phyloP scores from a whole-genome alignment of 1,284 basidiomycete species.

The Bjerkandera adusta region DNA sequence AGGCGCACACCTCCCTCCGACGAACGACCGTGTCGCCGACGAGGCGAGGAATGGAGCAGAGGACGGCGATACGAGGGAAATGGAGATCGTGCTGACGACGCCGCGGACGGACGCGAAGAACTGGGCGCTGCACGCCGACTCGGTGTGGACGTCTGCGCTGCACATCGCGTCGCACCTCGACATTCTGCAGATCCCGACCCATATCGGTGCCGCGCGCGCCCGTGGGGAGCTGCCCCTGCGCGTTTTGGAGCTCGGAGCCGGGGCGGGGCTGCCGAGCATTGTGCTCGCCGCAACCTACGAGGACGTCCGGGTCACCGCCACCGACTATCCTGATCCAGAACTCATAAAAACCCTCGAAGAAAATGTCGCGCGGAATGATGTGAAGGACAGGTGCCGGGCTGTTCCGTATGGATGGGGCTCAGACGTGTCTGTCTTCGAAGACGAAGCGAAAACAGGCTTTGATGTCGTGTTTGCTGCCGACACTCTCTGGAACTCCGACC shows the following conservation, averaged over 20 bases:
- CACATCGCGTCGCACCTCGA: conserved; percentile 63
- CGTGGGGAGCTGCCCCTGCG: conserved; percentile 26
- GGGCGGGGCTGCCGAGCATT: conserved; percentile 70
- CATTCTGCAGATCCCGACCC: conserved; percentile 37
- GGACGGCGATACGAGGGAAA: background rate
- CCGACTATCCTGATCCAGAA: conserved; percentile 69
- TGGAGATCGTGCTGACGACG: conserved; percentile 40
- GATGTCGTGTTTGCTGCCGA: conserved; percentile 71
- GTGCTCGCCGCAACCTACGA: conserved; percentile 49
- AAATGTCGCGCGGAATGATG: conserved; percentile 54
- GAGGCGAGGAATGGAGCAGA: conserved; percentile 12
- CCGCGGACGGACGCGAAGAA: conserved; percentile 67
- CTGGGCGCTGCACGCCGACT: conserved; percentile 72
- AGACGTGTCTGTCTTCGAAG: conserved; percentile 37
- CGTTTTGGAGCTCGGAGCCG: conserved; percentile 72
- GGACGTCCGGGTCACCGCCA: conserved; percentile 46
- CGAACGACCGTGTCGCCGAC: background rate
- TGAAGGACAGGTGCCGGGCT: conserved; percentile 41
- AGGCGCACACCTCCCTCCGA: background rate
- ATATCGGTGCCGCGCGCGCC: conserved; percentile 16
- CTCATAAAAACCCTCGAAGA: conserved; percentile 56
- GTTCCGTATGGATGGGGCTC: conserved; percentile 65
- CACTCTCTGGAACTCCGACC: conserved; percentile 69
- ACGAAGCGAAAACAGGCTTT: conserved; percentile 45
- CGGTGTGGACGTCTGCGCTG: conserved; percentile 67